Percentiles rank a stretch among this genome's conserved stretches.
These are phyloP conservation scores for Vickermania ingenoplastis DNA, from an alignment of 208 protist genomes.

Conservation along the genomic window DNA sequence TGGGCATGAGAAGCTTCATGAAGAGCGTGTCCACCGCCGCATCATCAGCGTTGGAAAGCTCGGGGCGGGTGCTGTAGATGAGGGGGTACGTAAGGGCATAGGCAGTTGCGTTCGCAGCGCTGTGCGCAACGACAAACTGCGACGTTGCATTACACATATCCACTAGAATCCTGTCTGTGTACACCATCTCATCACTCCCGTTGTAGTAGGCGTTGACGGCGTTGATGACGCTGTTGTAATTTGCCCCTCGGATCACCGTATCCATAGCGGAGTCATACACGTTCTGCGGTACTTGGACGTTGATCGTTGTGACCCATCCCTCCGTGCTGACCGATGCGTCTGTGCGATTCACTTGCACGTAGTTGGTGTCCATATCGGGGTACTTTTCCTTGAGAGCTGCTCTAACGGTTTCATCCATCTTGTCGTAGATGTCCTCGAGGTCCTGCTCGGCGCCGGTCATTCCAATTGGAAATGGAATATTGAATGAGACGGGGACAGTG, in stretches of 20 bases:
- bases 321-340: slow-evolving; percentile 11
- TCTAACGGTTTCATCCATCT: slow-evolving; percentile 21
- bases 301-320: slow-evolving; percentile 29
- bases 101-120: slow-evolving; percentile 15
- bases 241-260: slow-evolving; percentile 6
- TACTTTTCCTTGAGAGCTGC: slow-evolving; percentile 2
- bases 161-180: slow-evolving; percentile 39
- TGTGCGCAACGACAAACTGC: slow-evolving; percentile 19
- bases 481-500: slow-evolving; percentile 12
- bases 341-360: slow-evolving; percentile 15
- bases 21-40: slow-evolving; percentile 29
- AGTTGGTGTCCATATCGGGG: slow-evolving; percentile 5
- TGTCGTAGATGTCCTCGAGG: slow-evolving; percentile 11
- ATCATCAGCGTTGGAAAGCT: slow-evolving; percentile 8
- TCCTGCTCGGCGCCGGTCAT: slow-evolving; percentile 15
- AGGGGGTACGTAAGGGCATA: slow-evolving; percentile 23
- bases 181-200: slow-evolving; percentile 33
- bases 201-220: slow-evolving; percentile 40
- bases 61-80: slow-evolving; percentile 39
- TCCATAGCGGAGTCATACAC: slow-evolving; percentile 25
- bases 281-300: slow-evolving; percentile 29
- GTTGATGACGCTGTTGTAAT: slow-evolving; percentile 14
- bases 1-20: slow-evolving; percentile 66
- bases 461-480: slow-evolving; percentile 34
- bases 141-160: slow-evolving; percentile 38